Evolutionary conservation across 2,329 filamentous ascomycete genomes (phyloP).

Genomic region (Venturia effusa): DNA sequence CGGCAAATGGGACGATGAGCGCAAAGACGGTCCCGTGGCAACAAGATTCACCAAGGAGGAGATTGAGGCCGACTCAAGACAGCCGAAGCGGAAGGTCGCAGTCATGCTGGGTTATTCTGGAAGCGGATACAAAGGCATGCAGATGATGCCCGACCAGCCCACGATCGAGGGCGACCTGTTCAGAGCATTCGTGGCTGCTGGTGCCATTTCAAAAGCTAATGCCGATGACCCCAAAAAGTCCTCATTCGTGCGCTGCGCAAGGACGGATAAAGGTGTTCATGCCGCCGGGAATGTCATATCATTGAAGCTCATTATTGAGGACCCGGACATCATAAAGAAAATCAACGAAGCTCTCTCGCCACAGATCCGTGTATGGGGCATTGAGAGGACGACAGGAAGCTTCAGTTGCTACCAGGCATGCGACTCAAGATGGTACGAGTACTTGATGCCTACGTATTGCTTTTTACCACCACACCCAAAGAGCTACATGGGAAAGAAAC

Average conservation of each 20-base stretch:
- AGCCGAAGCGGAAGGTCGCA: conserved; percentile 91
- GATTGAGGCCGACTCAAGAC: conserved; percentile 74
- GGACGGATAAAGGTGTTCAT: conserved; percentile 96
- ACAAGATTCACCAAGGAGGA: conserved; percentile 60
- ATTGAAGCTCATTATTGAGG: conserved; percentile 90
- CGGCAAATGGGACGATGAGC: conserved; percentile 20
- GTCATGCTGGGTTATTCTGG: conserved; percentile 93
- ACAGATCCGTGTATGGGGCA: conserved; percentile 93
- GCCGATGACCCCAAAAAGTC: conserved; percentile 96
- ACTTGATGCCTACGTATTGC: conserved; percentile 85
- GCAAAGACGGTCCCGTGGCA: conserved; percentile 24
- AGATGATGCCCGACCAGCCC: conserved; percentile 63
- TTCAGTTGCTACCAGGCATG: conserved; percentile 95
- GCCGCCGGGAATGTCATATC: conserved; percentile 93
- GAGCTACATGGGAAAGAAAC: conserved; percentile 71
- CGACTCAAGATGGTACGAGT: conserved; percentile 95
- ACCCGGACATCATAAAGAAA: conserved; percentile 73
- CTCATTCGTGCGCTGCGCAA: conserved; percentile 81
- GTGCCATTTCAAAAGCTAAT: conserved; percentile 93
- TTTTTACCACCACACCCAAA: conserved; percentile 86
- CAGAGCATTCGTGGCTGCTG: conserved; percentile 77
- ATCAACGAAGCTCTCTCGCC: conserved; percentile 78
- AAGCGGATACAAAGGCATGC: conserved; percentile 95
- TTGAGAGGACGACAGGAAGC: conserved; percentile 75
- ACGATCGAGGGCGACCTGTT: conserved; percentile 97